Evolutionary conservation across 805 yeast species (phyloP).

Genomic region (Starmera caribaea): DNA sequence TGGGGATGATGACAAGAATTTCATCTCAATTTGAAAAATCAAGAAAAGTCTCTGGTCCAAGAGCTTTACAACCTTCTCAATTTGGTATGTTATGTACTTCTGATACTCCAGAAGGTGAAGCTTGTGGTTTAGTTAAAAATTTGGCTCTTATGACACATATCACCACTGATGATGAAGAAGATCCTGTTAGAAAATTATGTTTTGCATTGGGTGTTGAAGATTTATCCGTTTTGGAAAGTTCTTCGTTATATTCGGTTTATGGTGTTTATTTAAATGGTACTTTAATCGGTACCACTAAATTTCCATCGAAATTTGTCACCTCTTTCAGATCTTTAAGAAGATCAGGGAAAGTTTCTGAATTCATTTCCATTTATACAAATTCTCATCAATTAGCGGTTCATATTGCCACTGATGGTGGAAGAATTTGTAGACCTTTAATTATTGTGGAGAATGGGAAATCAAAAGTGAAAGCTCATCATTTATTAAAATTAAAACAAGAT

Average conservation of each 20-base stretch:
- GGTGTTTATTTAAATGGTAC: slow-evolving; percentile 94
- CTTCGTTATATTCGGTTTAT: slow-evolving; percentile 70
- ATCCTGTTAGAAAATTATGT: slow-evolving; percentile 71
- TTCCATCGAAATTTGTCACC: slow-evolving; percentile 72
- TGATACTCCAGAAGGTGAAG: slow-evolving; percentile 99
- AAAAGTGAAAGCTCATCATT: slow-evolving; percentile 63
- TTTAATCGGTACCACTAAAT: slow-evolving; percentile 78
- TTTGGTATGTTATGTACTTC: slow-evolving; percentile 98
- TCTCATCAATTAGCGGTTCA: slow-evolving; percentile 89
- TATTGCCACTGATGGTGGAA: slow-evolving; percentile 97
- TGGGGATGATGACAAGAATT: slow-evolving; percentile 99
- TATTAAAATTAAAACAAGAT: slow-evolving; percentile 52
- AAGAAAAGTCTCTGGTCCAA: slow-evolving; percentile 95
- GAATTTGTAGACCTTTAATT: slow-evolving; percentile 94
- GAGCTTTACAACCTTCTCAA: slow-evolving; percentile 98
- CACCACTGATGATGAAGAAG: slow-evolving; percentile 96
- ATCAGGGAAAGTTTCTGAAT: slow-evolving; percentile 76
- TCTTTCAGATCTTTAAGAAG: slow-evolving; percentile 77
- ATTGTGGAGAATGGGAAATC: slow-evolving; percentile 70
- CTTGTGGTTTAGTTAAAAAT: slow-evolving; percentile 96
- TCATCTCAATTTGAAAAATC: slow-evolving; percentile 98
- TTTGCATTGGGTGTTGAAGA: slow-evolving; percentile 84
- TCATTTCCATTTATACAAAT: slow-evolving; percentile 84
- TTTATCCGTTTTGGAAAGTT: slow-evolving; percentile 70
- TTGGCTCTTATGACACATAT: slow-evolving; percentile 97